These are phyloP conservation scores for Leucosporidium scottii DNA, from an alignment of 768 basidiomycete species.

Conservation along the genomic window DNA sequence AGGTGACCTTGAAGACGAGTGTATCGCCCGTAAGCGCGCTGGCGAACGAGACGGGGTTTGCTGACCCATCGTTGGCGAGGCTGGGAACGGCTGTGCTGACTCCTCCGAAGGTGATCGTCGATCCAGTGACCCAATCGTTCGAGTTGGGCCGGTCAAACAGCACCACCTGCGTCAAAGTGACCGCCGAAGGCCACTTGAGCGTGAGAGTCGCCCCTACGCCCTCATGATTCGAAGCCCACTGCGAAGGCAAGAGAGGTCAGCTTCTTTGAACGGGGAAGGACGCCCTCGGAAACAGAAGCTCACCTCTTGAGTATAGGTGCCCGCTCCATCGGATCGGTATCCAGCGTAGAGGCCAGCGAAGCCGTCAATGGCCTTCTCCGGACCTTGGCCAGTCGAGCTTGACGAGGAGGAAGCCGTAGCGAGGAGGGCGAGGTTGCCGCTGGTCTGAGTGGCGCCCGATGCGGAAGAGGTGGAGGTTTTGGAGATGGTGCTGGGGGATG, in stretches of 20 bases:
- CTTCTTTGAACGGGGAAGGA: neutral
- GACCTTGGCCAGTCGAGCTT: neutral
- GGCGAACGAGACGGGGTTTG: neutral
- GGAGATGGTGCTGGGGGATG: no score
- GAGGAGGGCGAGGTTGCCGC: constrained; percentile 13
- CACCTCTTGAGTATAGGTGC: constrained; percentile 8
- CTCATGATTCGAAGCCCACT: constrained; percentile 5
- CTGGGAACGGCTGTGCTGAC: neutral
- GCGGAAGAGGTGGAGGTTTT: no score
- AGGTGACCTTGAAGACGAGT: constrained; percentile 23
- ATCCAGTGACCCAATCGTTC: constrained; percentile 21
- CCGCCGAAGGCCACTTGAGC: constrained; percentile 12
- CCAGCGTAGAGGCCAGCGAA: constrained; percentile 10
- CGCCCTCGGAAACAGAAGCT: neutral
- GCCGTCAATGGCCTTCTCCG: constrained; percentile 20
- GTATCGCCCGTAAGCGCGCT: neutral
- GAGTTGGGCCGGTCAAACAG: constrained; percentile 20
- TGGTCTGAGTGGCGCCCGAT: no score
- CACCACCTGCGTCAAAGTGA: neutral
- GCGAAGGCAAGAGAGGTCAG: neutral
- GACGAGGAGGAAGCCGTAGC: constrained; percentile 18
- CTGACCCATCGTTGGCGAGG: no score
- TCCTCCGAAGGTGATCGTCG: constrained; percentile 9
- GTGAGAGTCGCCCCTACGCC: constrained; percentile 7
- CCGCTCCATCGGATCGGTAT: neutral